Evolutionary conservation across 768 basidiomycete species (phyloP).

Genomic region (Gelatoporia subvermispora): DNA sequence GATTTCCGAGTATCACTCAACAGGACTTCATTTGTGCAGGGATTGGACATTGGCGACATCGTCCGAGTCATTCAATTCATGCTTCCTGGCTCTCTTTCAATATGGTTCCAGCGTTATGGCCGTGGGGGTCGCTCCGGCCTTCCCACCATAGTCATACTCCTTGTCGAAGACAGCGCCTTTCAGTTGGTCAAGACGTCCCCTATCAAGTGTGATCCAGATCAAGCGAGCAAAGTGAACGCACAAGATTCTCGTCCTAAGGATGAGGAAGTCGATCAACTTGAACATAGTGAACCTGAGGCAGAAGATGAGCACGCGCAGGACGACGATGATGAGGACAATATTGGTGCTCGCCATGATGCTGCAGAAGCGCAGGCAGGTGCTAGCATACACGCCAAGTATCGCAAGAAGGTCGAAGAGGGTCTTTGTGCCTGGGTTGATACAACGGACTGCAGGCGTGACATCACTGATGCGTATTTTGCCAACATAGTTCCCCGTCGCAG

Average conservation of each 20-base stretch:
- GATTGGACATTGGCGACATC: slow-evolving; percentile 28
- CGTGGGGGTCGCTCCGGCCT: slow-evolving; percentile 5
- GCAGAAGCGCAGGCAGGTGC: neutral
- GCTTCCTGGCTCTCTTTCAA: slow-evolving; percentile 25
- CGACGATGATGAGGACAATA: neutral
- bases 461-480: too few relatives aligned
- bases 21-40: neutral
- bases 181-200: neutral
- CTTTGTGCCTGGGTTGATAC: slow-evolving; percentile 27
- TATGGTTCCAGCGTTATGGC: slow-evolving; percentile 28
- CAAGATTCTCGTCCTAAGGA: too few relatives aligned
- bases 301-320: neutral
- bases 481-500: too few relatives aligned
- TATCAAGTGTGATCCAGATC: too few relatives aligned
- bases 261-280: too few relatives aligned
- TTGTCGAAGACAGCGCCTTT: slow-evolving; percentile 2
- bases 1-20: too few relatives aligned
- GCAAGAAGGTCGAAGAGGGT: slow-evolving; percentile 24
- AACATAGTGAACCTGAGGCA: neutral
- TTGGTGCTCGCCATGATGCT: neutral
- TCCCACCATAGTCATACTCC: neutral
- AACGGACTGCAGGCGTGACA: slow-evolving; percentile 20
- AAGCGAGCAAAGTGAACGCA: too few relatives aligned
- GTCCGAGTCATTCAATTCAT: slow-evolving; percentile 32
- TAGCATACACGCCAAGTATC: too few relatives aligned